These are phyloP conservation scores for Tolypocladium tropicale DNA, from an alignment of 2,329 filamentous ascomycete genomes.

Conservation along the genomic window DNA sequence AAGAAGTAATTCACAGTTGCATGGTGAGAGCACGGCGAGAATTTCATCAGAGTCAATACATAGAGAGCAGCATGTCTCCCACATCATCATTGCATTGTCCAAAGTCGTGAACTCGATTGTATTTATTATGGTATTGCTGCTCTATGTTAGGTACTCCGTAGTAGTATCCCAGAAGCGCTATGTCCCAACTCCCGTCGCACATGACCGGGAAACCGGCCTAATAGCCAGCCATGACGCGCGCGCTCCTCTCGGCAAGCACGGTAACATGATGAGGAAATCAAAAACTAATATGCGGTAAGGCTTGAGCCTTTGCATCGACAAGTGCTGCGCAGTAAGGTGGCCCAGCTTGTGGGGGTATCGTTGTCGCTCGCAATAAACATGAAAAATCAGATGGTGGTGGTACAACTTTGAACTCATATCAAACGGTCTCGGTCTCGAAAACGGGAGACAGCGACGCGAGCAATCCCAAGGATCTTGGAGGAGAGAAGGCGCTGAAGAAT, in stretches of 20 bases:
- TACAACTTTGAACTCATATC: neutral
- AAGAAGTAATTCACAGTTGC: slow-evolving; percentile 27
- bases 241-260: neutral
- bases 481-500: neutral
- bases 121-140: neutral
- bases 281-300: neutral
- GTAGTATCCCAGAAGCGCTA: neutral
- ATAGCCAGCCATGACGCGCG: neutral
- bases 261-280: neutral
- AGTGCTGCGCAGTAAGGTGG: neutral
- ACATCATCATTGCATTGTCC: too few relatives aligned
- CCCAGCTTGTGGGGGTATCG: slow-evolving; percentile 6
- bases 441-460: neutral
- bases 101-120: neutral
- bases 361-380: slow-evolving; percentile 1
- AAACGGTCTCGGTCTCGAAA: neutral
- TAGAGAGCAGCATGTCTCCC: neutral
- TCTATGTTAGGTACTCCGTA: neutral
- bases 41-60: neutral
- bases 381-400: neutral
- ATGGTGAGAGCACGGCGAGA: neutral
- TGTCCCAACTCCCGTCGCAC: neutral
- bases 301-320: neutral
- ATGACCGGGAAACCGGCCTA: neutral
- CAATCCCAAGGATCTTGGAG: neutral